These are phyloP conservation scores for Starmerella apis DNA, from an alignment of 805 yeast species.

Conservation along the genomic window DNA sequence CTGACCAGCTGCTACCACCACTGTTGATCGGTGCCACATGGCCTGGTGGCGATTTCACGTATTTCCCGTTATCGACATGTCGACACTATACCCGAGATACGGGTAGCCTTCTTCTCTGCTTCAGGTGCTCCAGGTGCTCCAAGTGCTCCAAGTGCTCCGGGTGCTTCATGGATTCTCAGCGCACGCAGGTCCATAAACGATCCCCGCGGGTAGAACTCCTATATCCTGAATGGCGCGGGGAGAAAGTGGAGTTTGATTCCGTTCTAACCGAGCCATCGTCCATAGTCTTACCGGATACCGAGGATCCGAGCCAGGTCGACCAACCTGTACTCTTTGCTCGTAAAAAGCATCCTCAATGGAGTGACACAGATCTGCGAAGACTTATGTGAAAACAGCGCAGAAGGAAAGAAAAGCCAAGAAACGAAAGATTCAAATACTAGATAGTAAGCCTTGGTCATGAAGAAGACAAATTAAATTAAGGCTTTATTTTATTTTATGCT, in stretches of 20 bases:
- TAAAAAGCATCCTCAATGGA: slow-evolving; percentile 20
- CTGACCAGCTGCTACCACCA: too few species aligned
- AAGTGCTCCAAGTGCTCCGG: not conserved
- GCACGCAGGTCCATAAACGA: slow-evolving; percentile 28
- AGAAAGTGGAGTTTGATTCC: slow-evolving; percentile 28
- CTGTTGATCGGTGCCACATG: too few species aligned
- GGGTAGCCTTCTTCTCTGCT: not conserved
- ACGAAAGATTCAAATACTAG: too few species aligned
- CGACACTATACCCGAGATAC: not conserved
- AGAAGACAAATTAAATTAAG: not conserved
- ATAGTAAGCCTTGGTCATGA: too few species aligned
- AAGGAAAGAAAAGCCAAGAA: too few species aligned
- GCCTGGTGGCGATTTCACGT: too few species aligned
- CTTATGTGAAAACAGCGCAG: slow-evolving; percentile 3
- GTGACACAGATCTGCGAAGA: slow-evolving; percentile 16
- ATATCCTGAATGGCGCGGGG: slow-evolving; percentile 29
- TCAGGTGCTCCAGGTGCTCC: too few species aligned
- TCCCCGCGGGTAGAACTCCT: slow-evolving; percentile 26
- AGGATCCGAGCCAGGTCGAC: not conserved
- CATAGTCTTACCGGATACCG: slow-evolving; percentile 6
- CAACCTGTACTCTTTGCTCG: not conserved
- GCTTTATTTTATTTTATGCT: not conserved
- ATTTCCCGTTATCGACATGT: too few species aligned
- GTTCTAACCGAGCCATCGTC: slow-evolving; percentile 11
- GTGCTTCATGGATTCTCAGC: slow-evolving; percentile 29